These are phyloP conservation scores for Russula vinacea DNA, from an alignment of 768 basidiomycete species.

Conservation along the genomic window DNA sequence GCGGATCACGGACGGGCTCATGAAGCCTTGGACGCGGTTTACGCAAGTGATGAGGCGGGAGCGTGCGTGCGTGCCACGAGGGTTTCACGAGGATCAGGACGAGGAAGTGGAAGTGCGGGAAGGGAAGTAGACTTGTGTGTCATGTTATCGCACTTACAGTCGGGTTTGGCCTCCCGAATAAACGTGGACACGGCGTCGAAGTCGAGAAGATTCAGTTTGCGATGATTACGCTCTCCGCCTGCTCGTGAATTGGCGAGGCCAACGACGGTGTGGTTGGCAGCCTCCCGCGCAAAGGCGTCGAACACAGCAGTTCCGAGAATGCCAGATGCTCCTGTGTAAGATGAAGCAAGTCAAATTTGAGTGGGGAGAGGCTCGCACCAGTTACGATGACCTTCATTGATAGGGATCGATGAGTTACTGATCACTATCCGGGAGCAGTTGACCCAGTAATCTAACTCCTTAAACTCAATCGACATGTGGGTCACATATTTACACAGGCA, in stretches of 20 bases:
- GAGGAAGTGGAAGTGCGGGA: background rate
- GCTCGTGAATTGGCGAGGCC: slow-evolving; percentile 74
- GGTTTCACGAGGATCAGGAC: no score
- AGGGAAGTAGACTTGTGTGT: background rate
- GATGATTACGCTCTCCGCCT: slow-evolving; percentile 42
- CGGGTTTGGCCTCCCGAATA: slow-evolving; percentile 58
- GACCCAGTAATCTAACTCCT: background rate
- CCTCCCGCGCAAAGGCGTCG: slow-evolving; percentile 52
- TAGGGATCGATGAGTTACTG: background rate
- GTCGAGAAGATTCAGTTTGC: slow-evolving; percentile 68
- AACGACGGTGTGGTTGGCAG: slow-evolving; percentile 45
- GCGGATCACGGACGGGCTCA: slow-evolving; percentile 4
- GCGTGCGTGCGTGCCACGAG: background rate
- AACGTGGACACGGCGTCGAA: slow-evolving; percentile 49
- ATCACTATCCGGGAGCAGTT: background rate
- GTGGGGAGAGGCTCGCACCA: slow-evolving; percentile 36
- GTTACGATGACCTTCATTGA: slow-evolving; percentile 55
- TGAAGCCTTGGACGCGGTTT: background rate
- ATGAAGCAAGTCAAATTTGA: background rate
- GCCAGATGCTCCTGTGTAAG: slow-evolving; percentile 77
- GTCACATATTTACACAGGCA: no score
- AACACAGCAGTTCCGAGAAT: slow-evolving; percentile 81
- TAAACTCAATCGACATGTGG: background rate
- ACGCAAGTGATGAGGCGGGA: background rate
- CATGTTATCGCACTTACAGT: slow-evolving; percentile 52